Evolutionary conservation across 306 rosid species (phyloP), one percentile per base, ranked within the genome.

Genomic region (Oemleria cerasiformis): DNA sequence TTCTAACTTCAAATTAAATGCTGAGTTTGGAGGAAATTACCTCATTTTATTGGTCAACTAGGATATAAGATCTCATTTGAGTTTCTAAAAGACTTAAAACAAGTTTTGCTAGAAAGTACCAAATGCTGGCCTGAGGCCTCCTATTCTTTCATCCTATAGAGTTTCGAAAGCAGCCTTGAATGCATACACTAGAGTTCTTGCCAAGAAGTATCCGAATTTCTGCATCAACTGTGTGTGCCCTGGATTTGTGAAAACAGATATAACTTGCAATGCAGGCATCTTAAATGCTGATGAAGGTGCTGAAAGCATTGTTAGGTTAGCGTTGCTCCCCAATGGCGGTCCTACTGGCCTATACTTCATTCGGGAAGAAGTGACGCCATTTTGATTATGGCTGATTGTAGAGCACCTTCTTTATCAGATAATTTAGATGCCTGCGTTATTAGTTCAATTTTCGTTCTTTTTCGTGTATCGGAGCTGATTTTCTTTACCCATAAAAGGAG

Each of bases 51-150:
- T 30, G 36, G 36, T 30, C 36, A 30, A 30, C 36, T 30, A 30
- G 36, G 36, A 30, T 30, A 3, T 30, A 30, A 1, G 36, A 30
- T 30, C 36, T 30, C 36, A 30, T 30, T 30, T 16, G 73, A 69
- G 72, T 79, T 60, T 79, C 34, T 51, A 3, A 80, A 65, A 36
- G 83, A 81, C 67, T 40, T 67, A 14, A 72, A 68, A n/a, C 84
- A 83, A 50, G 92, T 75, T 56, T n/a, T 64, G 8, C 13, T 81
- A 36, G 83, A 74, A 74, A 25, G 36, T 30, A 62, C 43, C 54
- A 85, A 75, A 77, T 73, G 79, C 0, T 85, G 92, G 92, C n/a
- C n/a, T n/a, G n/a, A n/a, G n/a, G n/a, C 81, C 88, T 51, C 3
- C 6, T 14, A 6, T 6, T 1, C 0, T 56, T 23, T 34, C 85